Conservation (phyloP, 768 basidiomycete species). For the Pisolithus albus region DNA sequence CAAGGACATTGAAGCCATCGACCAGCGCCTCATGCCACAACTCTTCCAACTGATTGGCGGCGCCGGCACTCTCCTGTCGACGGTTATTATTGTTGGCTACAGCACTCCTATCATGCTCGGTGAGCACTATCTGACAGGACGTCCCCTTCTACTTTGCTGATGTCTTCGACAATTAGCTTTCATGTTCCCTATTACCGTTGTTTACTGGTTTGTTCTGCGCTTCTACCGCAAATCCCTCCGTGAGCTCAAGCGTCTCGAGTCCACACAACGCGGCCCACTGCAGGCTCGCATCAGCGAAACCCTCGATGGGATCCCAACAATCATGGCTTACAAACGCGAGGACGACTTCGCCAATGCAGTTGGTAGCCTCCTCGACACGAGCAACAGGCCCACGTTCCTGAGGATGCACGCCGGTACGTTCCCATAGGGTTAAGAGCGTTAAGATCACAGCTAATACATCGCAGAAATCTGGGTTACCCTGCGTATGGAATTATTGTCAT, state of each 20-base stretch:
- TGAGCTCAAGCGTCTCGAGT: conserved; percentile 42
- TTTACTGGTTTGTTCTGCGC: conserved; percentile 36
- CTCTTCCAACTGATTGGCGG: conserved; percentile 22
- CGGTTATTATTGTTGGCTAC: conserved; percentile 18
- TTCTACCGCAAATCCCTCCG: conserved; percentile 45
- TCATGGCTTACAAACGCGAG: conserved; percentile 40
- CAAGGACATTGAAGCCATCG: conserved; percentile 35
- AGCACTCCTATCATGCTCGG: conserved; percentile 29
- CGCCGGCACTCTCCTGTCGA: conserved; percentile 18
- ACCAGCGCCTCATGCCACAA: conserved; percentile 30
- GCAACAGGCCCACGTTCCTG: conserved; percentile 24
- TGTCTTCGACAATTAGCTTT: conserved; percentile 8
- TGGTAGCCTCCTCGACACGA: conserved; percentile 16
- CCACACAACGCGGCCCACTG: conserved; percentile 39
- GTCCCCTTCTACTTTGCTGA: conserved; percentile 14
- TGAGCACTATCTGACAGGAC: conserved; percentile 23
- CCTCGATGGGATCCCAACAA: conserved; percentile 39
- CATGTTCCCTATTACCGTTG: conserved; percentile 18
- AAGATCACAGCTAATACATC: not conserved
- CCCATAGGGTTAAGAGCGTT: not conserved
- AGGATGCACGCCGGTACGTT: conserved; percentile 20
- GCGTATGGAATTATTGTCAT: conserved; percentile 26
- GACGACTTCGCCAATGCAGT: conserved; percentile 20
- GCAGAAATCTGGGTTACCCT: conserved; percentile 28
- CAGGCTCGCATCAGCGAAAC: conserved; percentile 49